Conservation (phyloP, 495 filamentous ascomycete genomes). For the Schizothecium vesticola region DNA sequence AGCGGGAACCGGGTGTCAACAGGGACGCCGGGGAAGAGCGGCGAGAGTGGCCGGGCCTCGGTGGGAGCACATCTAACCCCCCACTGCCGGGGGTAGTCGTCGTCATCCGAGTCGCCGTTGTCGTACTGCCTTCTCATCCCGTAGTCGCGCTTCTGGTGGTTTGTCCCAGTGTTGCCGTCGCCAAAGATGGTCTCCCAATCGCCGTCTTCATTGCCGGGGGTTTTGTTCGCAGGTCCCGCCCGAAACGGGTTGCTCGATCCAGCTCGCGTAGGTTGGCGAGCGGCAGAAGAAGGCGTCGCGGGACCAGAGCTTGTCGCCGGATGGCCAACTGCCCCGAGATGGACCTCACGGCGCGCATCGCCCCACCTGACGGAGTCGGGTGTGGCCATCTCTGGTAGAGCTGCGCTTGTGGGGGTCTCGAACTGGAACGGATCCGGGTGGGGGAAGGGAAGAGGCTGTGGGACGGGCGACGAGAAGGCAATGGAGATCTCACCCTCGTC, state of each 20-base stretch:
- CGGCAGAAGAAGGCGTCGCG: neutral
- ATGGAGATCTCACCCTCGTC: neutral
- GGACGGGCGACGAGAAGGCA: neutral
- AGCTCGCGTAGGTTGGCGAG: neutral
- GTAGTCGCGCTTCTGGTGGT: neutral
- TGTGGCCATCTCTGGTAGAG: neutral
- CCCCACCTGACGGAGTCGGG: neutral
- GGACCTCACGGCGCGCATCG: neutral
- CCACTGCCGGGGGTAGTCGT: neutral
- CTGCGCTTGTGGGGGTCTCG: neutral
- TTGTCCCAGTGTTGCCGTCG: neutral
- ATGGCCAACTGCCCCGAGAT: neutral
- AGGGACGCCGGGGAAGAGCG: neutral
- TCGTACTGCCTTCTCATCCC: neutral
- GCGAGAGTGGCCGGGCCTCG: neutral
- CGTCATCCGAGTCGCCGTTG: neutral
- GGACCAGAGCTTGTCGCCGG: neutral
- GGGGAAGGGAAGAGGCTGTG: neutral
- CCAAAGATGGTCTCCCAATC: neutral
- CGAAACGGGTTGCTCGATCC: neutral
- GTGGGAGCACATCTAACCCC: neutral
- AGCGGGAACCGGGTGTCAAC: neutral
- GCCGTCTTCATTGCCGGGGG: neutral
- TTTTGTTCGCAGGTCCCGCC: neutral
- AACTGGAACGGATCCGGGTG: neutral